phyloP scores from a whole-genome alignment of 257 asterid genomes.

The Solanum habrochaites region DNA sequence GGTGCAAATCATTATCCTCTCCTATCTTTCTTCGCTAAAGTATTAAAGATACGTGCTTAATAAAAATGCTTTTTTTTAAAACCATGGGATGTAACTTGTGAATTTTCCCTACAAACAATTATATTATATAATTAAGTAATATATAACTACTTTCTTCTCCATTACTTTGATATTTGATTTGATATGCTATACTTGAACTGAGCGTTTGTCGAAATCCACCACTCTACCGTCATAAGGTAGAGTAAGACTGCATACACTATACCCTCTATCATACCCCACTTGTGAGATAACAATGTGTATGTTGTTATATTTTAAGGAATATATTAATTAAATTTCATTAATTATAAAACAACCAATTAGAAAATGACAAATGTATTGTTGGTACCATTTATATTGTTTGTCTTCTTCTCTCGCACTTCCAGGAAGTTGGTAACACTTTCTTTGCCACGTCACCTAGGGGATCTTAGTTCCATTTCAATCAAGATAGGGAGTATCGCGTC shows the following conservation, averaged over 20 bases:
- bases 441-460: background rate
- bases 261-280: background rate
- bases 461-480: background rate
- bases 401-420: background rate
- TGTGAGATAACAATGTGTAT: background rate
- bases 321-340: background rate
- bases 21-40: background rate
- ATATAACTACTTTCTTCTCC: background rate
- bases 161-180: background rate
- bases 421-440: background rate
- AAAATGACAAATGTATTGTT: background rate
- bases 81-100: background rate
- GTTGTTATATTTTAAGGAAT: background rate
- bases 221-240: background rate
- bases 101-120: background rate
- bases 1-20: background rate
- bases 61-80: background rate
- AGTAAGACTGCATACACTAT: background rate
- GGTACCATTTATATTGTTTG: background rate
- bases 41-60: background rate
- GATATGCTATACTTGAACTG: background rate
- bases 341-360: background rate
- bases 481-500: background rate
- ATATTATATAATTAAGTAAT: background rate
- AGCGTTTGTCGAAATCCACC: background rate